Evolutionary conservation across 2,329 filamentous ascomycete species (phyloP).

Genomic region (Venturia oleaginea): DNA sequence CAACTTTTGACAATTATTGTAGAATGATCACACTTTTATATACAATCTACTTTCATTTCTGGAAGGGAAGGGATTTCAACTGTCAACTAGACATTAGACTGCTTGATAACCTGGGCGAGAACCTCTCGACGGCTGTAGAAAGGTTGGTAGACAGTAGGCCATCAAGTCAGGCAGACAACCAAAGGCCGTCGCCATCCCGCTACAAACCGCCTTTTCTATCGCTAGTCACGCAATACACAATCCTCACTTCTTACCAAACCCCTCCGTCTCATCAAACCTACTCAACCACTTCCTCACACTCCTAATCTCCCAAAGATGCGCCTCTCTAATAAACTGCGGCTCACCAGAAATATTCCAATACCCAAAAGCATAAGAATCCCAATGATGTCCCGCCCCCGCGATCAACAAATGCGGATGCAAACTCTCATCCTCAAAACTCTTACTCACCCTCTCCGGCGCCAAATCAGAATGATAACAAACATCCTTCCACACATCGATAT

Average conservation of each 20-base stretch:
- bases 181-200: no score
- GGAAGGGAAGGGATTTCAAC: no score
- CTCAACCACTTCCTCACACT: slow-evolving; percentile 34
- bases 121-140: no score
- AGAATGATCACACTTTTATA: no score
- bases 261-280: background rate
- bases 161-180: no score
- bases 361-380: slow-evolving; percentile 34
- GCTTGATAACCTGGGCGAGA: no score
- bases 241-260: background rate
- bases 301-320: slow-evolving; percentile 42
- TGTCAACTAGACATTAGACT: no score
- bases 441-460: slow-evolving; percentile 29
- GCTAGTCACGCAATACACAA: no score
- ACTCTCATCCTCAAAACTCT: slow-evolving; percentile 12
- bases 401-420: slow-evolving; percentile 39
- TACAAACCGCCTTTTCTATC: no score
- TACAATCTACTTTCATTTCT: no score
- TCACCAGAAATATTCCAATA: slow-evolving; percentile 34
- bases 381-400: slow-evolving; percentile 42
- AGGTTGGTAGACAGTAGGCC: no score
- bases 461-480: slow-evolving; percentile 42
- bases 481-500: slow-evolving; percentile 44
- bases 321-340: slow-evolving; percentile 43
- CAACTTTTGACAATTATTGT: no score